phyloP scores from a whole-genome alignment of 371 early-diverging fungal species.

The Lichtheimia ornata region DNA sequence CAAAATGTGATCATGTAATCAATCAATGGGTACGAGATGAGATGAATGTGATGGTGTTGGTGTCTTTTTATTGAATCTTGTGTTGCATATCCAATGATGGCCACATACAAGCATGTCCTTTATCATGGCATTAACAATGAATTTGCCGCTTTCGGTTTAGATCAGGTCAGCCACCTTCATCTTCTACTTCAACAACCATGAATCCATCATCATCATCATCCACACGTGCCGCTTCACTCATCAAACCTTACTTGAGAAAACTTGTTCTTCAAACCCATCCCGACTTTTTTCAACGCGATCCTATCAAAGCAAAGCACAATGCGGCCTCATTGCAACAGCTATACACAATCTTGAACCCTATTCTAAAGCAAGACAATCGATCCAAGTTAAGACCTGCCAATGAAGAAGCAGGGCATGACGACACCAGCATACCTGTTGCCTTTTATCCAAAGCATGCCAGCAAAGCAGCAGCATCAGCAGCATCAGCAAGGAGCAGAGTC shows the following conservation, averaged over 20 bases:
- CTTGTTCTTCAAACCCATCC: slow-evolving; percentile 44
- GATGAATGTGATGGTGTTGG: too few relatives aligned
- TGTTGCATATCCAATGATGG: too few relatives aligned
- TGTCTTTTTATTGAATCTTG: too few relatives aligned
- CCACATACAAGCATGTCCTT: too few relatives aligned
- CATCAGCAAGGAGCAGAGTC: neutral
- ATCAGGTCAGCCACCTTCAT: too few relatives aligned
- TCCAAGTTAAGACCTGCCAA: neutral
- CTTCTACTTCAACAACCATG: too few relatives aligned
- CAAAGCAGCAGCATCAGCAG: too few relatives aligned
- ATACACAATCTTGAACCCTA: slow-evolving; percentile 17
- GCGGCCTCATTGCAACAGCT: slow-evolving; percentile 37
- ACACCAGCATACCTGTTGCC: neutral
- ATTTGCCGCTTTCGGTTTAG: too few relatives aligned
- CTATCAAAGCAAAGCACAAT: slow-evolving; percentile 30
- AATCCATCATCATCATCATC: too few relatives aligned
- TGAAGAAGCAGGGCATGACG: neutral
- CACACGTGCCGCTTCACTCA: slow-evolving; percentile 9
- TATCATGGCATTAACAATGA: too few relatives aligned
- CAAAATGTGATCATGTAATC: too few relatives aligned
- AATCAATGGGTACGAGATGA: too few relatives aligned
- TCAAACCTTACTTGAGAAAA: slow-evolving; percentile 42
- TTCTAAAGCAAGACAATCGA: slow-evolving; percentile 4
- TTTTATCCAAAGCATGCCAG: slow-evolving; percentile 13
- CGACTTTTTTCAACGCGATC: slow-evolving; percentile 38